A percentile compares a stretch with the other conserved stretches of the same genome.
Conservation (phyloP, 2,329 filamentous ascomycete genomes). For the Ceratocystis colombiana region DNA sequence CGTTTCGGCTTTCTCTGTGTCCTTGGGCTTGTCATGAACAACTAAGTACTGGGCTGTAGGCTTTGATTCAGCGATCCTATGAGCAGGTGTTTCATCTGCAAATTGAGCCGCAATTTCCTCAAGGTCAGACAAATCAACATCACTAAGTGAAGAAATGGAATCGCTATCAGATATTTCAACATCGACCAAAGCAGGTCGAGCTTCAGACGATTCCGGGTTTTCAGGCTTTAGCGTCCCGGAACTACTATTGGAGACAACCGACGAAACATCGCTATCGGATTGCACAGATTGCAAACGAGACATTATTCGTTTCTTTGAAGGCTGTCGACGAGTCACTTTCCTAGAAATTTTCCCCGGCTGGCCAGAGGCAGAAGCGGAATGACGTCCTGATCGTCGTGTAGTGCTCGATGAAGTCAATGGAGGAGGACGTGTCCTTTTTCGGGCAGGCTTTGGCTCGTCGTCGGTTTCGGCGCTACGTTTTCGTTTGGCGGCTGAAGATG, state of each 20-base stretch:
- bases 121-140: conserved; percentile 23
- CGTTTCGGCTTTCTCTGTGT: conserved; percentile 1
- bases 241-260: not conserved
- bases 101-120: conserved; percentile 20
- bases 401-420: not conserved
- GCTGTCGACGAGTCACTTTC: not conserved
- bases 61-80: conserved; percentile 11
- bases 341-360: not conserved
- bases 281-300: not conserved
- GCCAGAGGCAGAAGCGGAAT: not conserved
- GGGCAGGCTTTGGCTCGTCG: conserved; percentile 10
- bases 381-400: conserved; percentile 7
- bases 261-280: not conserved
- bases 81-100: conserved; percentile 1
- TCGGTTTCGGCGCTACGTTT: conserved; percentile 1
- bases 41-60: not conserved
- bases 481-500: conserved; percentile 24
- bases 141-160: conserved; percentile 24
- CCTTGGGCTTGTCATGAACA: not conserved
- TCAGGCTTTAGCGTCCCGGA: not conserved
- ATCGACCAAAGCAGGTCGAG: not conserved
- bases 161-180: conserved; percentile 18
- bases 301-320: not conserved
- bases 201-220: no score
- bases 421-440: conserved; percentile 12